Percentiles rank a stretch among this genome's conserved stretches.
phyloP scores from a whole-genome alignment of 164 flowering plant species.

The Berberis thunbergii region DNA sequence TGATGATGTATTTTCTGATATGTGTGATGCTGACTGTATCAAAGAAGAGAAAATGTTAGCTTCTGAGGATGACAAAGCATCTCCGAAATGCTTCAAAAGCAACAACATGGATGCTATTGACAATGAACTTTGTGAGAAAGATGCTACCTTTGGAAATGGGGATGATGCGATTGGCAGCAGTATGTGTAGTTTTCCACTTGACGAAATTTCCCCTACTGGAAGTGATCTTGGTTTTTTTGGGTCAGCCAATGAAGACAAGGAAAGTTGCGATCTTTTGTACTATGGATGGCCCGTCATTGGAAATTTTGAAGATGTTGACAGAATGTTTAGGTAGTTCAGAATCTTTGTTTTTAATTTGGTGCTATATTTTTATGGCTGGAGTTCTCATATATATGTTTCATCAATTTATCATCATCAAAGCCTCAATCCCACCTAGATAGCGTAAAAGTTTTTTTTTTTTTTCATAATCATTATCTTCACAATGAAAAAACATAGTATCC shows the following conservation, averaged over 20 bases:
- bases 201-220: constrained; percentile 37
- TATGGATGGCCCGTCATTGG: constrained; percentile 75
- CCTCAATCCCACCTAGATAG: background rate
- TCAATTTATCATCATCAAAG: background rate
- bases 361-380: too few relatives aligned
- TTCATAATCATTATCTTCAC: too few relatives aligned
- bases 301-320: constrained; percentile 78
- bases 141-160: constrained; percentile 26
- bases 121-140: constrained; percentile 24
- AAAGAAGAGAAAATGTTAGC: constrained; percentile 24
- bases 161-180: constrained; percentile 25
- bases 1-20: constrained; percentile 29
- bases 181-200: constrained; percentile 31
- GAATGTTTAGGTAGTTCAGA: constrained; percentile 67
- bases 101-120: constrained; percentile 20
- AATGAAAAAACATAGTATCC: too few relatives aligned
- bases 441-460: background rate
- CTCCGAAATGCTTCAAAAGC: constrained; percentile 28
- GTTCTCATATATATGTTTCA: background rate
- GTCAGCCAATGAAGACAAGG: constrained; percentile 36
- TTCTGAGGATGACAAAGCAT: constrained; percentile 26
- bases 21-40: constrained; percentile 26
- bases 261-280: constrained; percentile 35
- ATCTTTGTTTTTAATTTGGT: background rate
- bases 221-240: constrained; percentile 39